A percentile compares a stretch with the other conserved stretches of the same genome.
These are phyloP conservation scores for Diospyros lotus DNA, from an alignment of 148 eudicot genomes.

Conservation along the genomic window DNA sequence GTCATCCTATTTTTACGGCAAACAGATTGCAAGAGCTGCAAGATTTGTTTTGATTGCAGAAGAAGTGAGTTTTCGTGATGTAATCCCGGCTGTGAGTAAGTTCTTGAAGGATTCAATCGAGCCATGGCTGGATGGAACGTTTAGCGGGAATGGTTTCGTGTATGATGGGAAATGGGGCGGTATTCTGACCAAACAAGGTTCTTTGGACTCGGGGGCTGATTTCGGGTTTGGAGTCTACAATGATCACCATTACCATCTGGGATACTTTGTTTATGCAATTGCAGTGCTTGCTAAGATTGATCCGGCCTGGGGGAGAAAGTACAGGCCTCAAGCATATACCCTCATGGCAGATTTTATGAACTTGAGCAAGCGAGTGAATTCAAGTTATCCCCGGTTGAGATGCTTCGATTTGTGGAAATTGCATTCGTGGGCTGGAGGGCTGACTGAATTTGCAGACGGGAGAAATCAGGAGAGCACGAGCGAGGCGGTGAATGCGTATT, in stretches of 20 bases:
- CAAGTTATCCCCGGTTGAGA: slow-evolving; percentile 61
- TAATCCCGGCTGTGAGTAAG: slow-evolving; percentile 50
- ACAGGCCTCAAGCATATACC: slow-evolving; percentile 70
- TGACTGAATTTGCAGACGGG: slow-evolving; percentile 85
- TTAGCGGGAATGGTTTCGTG: slow-evolving; percentile 63
- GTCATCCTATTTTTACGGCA: slow-evolving; percentile 83
- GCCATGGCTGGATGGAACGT: slow-evolving; percentile 90
- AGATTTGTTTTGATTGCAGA: slow-evolving; percentile 92
- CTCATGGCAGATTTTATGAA: slow-evolving; percentile 85
- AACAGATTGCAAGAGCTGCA: slow-evolving; percentile 83
- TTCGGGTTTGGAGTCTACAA: slow-evolving; percentile 90
- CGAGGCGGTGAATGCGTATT: slow-evolving; percentile 86
- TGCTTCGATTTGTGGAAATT: slow-evolving; percentile 84
- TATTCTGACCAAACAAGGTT: slow-evolving; percentile 68
- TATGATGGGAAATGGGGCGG: slow-evolving; percentile 94
- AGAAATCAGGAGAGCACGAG: slow-evolving; percentile 86
- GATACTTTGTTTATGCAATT: slow-evolving; percentile 76
- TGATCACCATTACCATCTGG: slow-evolving; percentile 89
- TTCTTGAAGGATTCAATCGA: slow-evolving; percentile 69
- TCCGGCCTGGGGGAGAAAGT: slow-evolving; percentile 81
- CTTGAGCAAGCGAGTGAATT: slow-evolving; percentile 42
- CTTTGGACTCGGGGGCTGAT: slow-evolving; percentile 69
- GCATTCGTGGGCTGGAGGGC: slow-evolving; percentile 96
- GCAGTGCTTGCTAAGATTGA: slow-evolving; percentile 94
- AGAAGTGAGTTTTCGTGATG: slow-evolving; percentile 62